A percentile compares a stretch with the other conserved stretches of the same genome.
Evolutionary conservation across 2,329 filamentous ascomycete species (phyloP).

Genomic region (Microdochium trichocladiopsis): DNA sequence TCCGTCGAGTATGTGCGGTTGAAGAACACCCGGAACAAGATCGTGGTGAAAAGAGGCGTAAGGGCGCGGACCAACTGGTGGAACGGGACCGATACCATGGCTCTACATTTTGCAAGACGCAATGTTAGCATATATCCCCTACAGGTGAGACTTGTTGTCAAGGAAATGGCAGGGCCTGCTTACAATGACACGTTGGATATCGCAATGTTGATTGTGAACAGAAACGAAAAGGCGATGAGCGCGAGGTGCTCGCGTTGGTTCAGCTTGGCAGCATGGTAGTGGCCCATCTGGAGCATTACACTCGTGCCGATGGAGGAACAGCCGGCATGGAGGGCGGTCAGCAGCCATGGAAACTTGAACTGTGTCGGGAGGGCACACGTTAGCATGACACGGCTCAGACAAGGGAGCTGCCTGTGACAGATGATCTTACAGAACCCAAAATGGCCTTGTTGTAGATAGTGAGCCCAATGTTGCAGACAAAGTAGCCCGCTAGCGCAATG

Average conservation of each 20-base stretch:
- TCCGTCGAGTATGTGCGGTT: slow-evolving; percentile 44
- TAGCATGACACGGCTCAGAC: slow-evolving; percentile 1
- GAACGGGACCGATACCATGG: slow-evolving; percentile 57
- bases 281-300: slow-evolving; percentile 40
- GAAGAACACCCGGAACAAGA: slow-evolving; percentile 52
- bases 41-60: slow-evolving; percentile 53
- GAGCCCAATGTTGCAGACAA: slow-evolving; percentile 39
- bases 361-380: slow-evolving; percentile 14
- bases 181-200: slow-evolving; percentile 57
- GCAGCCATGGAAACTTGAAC: slow-evolving; percentile 54
- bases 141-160: too few relatives aligned
- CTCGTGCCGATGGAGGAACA: slow-evolving; percentile 50
- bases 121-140: not conserved
- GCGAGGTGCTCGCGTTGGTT: slow-evolving; percentile 44
- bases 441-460: slow-evolving; percentile 56
- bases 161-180: too few relatives aligned
- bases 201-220: slow-evolving; percentile 58
- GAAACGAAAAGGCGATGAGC: slow-evolving; percentile 50
- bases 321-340: slow-evolving; percentile 51
- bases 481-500: slow-evolving; percentile 37
- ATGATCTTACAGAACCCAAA: slow-evolving; percentile 35
- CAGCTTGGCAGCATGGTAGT: slow-evolving; percentile 45
- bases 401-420: not conserved
- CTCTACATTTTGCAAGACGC: too few relatives aligned
- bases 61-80: slow-evolving; percentile 59